Evolutionary conservation across 768 basidiomycete species (phyloP).

Genomic region (Hygrocybe punicea): DNA sequence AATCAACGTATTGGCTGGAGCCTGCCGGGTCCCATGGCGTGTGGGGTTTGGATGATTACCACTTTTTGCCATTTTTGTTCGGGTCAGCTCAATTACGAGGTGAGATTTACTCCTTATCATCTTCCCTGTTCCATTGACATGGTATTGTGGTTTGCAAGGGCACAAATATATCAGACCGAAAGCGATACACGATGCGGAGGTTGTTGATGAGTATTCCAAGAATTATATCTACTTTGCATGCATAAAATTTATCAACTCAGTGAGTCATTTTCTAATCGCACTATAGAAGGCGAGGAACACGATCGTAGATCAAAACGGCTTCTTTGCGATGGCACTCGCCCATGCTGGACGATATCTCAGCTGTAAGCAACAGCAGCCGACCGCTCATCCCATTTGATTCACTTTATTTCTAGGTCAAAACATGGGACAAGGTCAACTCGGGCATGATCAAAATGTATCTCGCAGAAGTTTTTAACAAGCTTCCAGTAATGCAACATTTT

Average conservation of each 20-base stretch:
- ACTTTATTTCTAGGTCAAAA: slow-evolving; percentile 55
- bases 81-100: slow-evolving; percentile 77
- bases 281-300: background rate
- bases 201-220: slow-evolving; percentile 87
- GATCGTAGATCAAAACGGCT: slow-evolving; percentile 81
- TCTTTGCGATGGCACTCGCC: slow-evolving; percentile 97
- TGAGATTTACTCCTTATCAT: slow-evolving; percentile 16
- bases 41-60: slow-evolving; percentile 96
- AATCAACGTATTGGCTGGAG: slow-evolving; percentile 95
- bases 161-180: slow-evolving; percentile 91
- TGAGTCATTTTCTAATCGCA: slow-evolving; percentile 33
- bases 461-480: slow-evolving; percentile 91
- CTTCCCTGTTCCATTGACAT: background rate
- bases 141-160: slow-evolving; percentile 40
- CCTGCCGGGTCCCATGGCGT: slow-evolving; percentile 99
- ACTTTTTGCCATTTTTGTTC: slow-evolving; percentile 89
- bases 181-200: slow-evolving; percentile 86
- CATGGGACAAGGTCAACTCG: slow-evolving; percentile 94
- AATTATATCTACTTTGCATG: slow-evolving; percentile 98
- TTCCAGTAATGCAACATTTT: slow-evolving; percentile 96
- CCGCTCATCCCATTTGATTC: background rate
- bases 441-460: slow-evolving; percentile 99
- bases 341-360: slow-evolving; percentile 98
- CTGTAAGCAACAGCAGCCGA: slow-evolving; percentile 38
- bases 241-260: slow-evolving; percentile 93